A percentile compares a stretch with the other conserved stretches of the same genome.
phyloP scores from a whole-genome alignment of 768 basidiomycete species.

The Hygrophorus pudorinus region DNA sequence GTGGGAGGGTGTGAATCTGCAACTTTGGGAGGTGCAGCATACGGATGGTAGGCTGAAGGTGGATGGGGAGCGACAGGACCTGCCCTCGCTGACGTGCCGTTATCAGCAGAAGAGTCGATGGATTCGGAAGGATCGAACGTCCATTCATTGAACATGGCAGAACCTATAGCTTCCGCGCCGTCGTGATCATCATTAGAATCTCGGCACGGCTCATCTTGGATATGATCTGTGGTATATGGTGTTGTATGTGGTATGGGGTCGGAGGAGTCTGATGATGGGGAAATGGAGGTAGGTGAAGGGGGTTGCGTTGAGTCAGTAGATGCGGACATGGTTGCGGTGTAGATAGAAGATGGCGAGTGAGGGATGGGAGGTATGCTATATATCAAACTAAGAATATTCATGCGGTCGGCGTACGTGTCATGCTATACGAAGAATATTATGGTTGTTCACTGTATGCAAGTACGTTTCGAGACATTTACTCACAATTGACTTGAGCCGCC shows the following conservation, averaged over 20 bases:
- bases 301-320: slow-evolving; percentile 43
- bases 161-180: slow-evolving; percentile 31
- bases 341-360: slow-evolving; percentile 35
- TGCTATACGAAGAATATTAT: slow-evolving; percentile 39
- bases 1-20: slow-evolving; percentile 24
- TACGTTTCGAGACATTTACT: slow-evolving; percentile 21
- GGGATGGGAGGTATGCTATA: slow-evolving; percentile 78
- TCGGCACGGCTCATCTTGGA: slow-evolving; percentile 25
- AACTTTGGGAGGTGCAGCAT: slow-evolving; percentile 33
- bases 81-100: not conserved
- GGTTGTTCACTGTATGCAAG: slow-evolving; percentile 1
- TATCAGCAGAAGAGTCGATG: not conserved
- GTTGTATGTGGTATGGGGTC: slow-evolving; percentile 23
- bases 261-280: slow-evolving; percentile 41
- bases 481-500: slow-evolving; percentile 80
- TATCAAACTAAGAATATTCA: slow-evolving; percentile 85
- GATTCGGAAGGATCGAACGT: slow-evolving; percentile 20
- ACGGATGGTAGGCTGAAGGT: slow-evolving; percentile 34
- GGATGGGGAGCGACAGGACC: slow-evolving; percentile 4
- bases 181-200: slow-evolving; percentile 18
- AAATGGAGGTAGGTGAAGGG: slow-evolving; percentile 37
- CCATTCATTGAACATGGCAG: slow-evolving; percentile 32
- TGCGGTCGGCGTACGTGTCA: slow-evolving; percentile 90
- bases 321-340: slow-evolving; percentile 23
- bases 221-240: slow-evolving; percentile 24